Evolutionary conservation across 192 early-diverging fungal genomes (phyloP), one percentile per base, ranked within the genome.

Genomic region (Rhizophagus clarus): DNA sequence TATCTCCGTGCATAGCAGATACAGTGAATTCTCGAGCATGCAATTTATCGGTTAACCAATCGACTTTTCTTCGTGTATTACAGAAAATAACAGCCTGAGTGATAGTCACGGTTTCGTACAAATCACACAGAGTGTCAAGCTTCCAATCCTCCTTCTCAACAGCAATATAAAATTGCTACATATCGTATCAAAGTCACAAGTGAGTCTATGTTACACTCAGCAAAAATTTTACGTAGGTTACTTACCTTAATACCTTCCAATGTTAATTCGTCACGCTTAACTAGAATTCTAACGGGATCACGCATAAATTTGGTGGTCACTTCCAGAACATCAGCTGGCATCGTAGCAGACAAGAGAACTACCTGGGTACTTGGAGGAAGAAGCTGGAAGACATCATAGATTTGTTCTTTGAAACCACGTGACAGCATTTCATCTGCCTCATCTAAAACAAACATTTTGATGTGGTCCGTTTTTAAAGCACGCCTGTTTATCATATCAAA

Each of bases 111-210:
- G 95, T 97, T 80, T 99, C 97, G 86, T 99, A 99, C 11, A 99
- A 86, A 84, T 99, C 96, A 85, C 97, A 97, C 15, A 99, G 86
- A 11, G 97, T 99, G 79, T 99, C 97, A 74, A 98, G 96, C 81
- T 99, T 99, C 97, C 97, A 99, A 79, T 98, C 97, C 79, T 99
- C 97, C 81, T 91, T 91, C 75, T 99, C 97, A 24, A 99, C 97
- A 61, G 96, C 94, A 34, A 99, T 94, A 87, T 96, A 98, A 86
- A 99, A 99, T 84, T 99, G 98, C 83, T 45, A 45, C 2, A 45
- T 45, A 45, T 12, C 11, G 11, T 45, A 45, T 45, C 9, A 45
- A 40, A 40, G 37, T 40, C 37, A 0, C 37, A 40, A 45, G 42
- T 45, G 42, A 45, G 42, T 45, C 42, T 45, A 45, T 45, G 11